Base-by-base conservation (phyloP, 2,329 filamentous ascomycete genomes). In the Penicillium sclerotiorum region DNA sequence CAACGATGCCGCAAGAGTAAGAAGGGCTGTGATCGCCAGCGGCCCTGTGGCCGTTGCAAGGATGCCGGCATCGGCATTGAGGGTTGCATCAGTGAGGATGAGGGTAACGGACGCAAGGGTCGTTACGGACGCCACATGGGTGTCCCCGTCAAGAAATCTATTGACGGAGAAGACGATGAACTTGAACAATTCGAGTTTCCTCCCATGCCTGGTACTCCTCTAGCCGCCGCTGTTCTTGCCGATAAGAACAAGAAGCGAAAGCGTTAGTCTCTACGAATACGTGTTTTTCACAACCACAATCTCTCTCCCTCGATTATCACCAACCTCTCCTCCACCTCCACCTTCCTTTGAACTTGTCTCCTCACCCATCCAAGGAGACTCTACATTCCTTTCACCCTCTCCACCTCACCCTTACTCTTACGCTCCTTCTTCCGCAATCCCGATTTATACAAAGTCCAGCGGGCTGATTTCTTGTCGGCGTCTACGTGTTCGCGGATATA, bases 1-100 rank as follows among this genome's bases (percentile, higher is more conserved):
- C 94, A 99, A 72, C 88, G 94, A 50, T 99, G 94, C 80, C 88
- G 94, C 65, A 99, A 99, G 83, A 97, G 93, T 77, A 99, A 99
- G 81, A 99, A 99, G 76, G 94, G 94, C 11, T 99, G 94, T 69
- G 94, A 99, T 76, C 87, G 94, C 50, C 94, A 97, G 74, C 87
- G 94, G 32, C 94, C 94, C 22, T 99, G 94, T 67, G 90, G 91
- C 48, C 85, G 94, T 56, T 99, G 94, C 83, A 90, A 91, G 70
- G 94, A 99, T 74, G 94, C 94, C 36, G 94, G 94, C 17, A 90
- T 99, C 62, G 88, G 89, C 49, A 85, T 90, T 52, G 94, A 97
- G 60, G 90, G 93, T 57, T 99, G 94, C 72, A 85, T 99, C 72
- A 96, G 92, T 71, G 94, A 99, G 73, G 94, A 99, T 63, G 94